Evolutionary conservation across 208 protist genomes (phyloP).

Genomic region (Trichomonas tenax): DNA sequence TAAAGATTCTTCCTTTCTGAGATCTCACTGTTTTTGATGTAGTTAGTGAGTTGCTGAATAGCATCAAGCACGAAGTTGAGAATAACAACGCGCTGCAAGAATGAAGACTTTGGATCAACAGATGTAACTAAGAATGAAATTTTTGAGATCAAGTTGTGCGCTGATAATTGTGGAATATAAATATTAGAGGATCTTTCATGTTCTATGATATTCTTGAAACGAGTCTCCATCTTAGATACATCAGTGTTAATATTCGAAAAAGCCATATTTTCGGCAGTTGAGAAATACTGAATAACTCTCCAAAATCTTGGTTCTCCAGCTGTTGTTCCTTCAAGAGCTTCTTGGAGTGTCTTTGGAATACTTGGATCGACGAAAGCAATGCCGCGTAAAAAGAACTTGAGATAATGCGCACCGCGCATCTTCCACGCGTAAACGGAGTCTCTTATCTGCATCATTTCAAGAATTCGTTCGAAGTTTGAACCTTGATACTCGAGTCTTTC

Average conservation of each 20-base stretch:
- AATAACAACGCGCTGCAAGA: not conserved
- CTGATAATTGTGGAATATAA: not conserved
- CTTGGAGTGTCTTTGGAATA: not conserved
- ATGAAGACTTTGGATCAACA: not conserved
- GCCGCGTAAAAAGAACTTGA: not conserved
- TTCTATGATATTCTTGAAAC: not conserved
- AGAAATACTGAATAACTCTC: not conserved
- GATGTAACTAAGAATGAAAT: not conserved
- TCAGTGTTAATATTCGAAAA: not conserved
- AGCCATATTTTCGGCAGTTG: not conserved
- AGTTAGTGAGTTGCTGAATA: not conserved
- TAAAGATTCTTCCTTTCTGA: not conserved
- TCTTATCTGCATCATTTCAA: not conserved
- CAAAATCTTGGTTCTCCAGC: not conserved
- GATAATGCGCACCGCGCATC: not conserved
- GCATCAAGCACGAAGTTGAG: not conserved
- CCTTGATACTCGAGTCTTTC: not conserved
- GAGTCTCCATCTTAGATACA: not conserved
- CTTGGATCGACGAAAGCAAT: not conserved
- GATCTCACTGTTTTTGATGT: not conserved
- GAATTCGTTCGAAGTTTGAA: not conserved
- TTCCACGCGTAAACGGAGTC: not conserved
- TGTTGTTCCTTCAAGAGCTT: not conserved
- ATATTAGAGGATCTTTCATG: not conserved
- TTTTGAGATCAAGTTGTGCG: not conserved